Evolutionary conservation across 2,329 filamentous ascomycete species (phyloP).

Genomic region (Penicillium verrucosum): DNA sequence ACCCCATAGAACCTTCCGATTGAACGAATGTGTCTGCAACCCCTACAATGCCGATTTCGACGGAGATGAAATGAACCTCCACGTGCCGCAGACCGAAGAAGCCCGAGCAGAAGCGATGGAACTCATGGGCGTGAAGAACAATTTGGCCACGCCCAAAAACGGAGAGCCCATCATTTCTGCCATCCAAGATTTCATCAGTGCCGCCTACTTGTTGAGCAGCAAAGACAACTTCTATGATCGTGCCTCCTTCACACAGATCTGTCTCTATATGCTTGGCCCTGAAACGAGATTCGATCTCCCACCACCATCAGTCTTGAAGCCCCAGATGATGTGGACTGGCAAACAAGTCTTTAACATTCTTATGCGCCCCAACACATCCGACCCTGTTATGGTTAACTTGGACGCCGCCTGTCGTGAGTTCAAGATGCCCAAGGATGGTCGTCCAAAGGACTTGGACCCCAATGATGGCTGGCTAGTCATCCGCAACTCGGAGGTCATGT

Average conservation of each 20-base stretch:
- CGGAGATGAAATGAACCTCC: conserved; percentile 98
- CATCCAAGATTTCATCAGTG: conserved; percentile 99
- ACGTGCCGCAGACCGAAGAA: conserved; percentile 97
- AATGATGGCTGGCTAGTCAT: conserved; percentile 91
- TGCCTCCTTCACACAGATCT: conserved; percentile 82
- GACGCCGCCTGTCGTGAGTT: conserved; percentile 88
- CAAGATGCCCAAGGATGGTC: conserved; percentile 40
- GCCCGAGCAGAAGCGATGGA: conserved; percentile 92
- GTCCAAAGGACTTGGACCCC: conserved; percentile 63
- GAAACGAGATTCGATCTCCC: conserved; percentile 77
- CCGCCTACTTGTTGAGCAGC: conserved; percentile 82
- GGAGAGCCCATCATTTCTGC: conserved; percentile 97
- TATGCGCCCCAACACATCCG: conserved; percentile 83
- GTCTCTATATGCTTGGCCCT: conserved; percentile 88
- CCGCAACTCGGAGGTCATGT: conserved; percentile 96
- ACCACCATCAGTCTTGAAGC: conserved; percentile 80
- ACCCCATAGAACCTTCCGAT: conserved; percentile 90
- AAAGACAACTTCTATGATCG: conserved; percentile 93
- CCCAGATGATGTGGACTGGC: conserved; percentile 86
- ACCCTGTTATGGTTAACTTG: conserved; percentile 79
- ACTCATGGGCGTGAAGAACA: conserved; percentile 97
- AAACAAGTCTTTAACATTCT: conserved; percentile 94
- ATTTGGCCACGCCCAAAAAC: conserved; percentile 92
- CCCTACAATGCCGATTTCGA: conserved; percentile 99
- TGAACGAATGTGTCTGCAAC: conserved; percentile 97